A percentile compares a stretch with the other conserved stretches of the same genome.
Evolutionary conservation across 345 rosid genomes (phyloP).

Genomic region (Eucalyptus dawsonii): DNA sequence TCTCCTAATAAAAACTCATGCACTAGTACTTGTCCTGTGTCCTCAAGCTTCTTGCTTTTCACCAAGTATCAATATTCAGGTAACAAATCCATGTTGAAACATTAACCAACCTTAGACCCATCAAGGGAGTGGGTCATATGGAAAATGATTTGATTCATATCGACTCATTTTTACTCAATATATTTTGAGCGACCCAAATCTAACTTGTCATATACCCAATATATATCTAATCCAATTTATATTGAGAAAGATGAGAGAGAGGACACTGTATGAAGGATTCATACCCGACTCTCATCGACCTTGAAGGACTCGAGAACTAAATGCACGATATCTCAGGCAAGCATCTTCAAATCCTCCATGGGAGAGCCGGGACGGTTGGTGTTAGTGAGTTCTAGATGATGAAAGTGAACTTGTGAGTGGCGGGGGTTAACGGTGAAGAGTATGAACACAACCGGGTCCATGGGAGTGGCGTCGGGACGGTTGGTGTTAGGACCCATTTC

Average conservation of each 20-base stretch:
- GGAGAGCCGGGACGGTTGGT: too few species aligned
- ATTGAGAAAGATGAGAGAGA: not conserved
- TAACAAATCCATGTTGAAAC: not conserved
- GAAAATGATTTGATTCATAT: not conserved
- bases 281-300: not conserved
- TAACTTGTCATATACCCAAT: not conserved
- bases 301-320: not conserved
- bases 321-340: conserved; percentile 16
- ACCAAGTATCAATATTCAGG: not conserved
- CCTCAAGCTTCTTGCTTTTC: not conserved
- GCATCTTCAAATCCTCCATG: conserved; percentile 86
- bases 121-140: not conserved
- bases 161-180: not conserved
- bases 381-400: too few species aligned
- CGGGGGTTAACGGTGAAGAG: too few species aligned
- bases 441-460: too few species aligned
- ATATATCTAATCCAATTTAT: too few species aligned
- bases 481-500: too few species aligned
- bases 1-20: not conserved
- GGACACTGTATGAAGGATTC: not conserved
- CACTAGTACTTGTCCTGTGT: not conserved
- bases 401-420: too few species aligned
- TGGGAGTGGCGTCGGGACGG: too few species aligned
- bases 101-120: not conserved
- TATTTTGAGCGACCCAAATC: not conserved